phyloP scores from a whole-genome alignment of 2,329 filamentous ascomycete genomes.

The Penicillium sp. region DNA sequence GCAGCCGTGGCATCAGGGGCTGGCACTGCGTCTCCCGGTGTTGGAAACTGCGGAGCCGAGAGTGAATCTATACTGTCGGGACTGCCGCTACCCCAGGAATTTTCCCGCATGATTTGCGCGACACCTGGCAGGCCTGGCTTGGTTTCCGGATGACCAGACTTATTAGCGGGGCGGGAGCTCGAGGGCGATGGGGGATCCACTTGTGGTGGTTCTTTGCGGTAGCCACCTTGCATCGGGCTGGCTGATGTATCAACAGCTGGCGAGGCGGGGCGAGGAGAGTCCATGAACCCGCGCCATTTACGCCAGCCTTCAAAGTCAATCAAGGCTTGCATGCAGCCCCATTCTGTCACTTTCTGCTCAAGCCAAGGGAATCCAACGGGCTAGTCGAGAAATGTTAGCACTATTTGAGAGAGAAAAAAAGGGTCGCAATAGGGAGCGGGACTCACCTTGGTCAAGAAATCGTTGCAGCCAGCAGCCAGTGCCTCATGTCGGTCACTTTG shows the following conservation, averaged over 20 bases:
- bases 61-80: constrained; percentile 29
- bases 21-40: not conserved
- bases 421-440: constrained; percentile 2
- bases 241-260: constrained; percentile 20
- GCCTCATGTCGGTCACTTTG: constrained; percentile 96
- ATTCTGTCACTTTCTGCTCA: constrained; percentile 96
- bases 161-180: constrained; percentile 14
- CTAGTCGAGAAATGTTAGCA: constrained; percentile 46
- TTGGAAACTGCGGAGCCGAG: constrained; percentile 14
- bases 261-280: constrained; percentile 24
- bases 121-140: constrained; percentile 13
- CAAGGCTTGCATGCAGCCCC: constrained; percentile 98
- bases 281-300: constrained; percentile 83
- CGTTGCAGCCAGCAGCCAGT: constrained; percentile 91
- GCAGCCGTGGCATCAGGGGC: not conserved
- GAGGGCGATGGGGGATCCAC: constrained; percentile 19
- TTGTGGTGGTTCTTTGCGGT: constrained; percentile 9
- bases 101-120: constrained; percentile 22
- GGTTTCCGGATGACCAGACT: constrained; percentile 7
- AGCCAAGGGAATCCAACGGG: constrained; percentile 98
- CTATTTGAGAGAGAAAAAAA: not conserved
- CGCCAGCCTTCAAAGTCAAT: constrained; percentile 99
- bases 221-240: constrained; percentile 31
- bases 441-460: constrained; percentile 92
- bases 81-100: constrained; percentile 34